A percentile compares a stretch with the other conserved stretches of the same genome.
phyloP scores from a whole-genome alignment of 495 filamentous ascomycete species.

The Aspergillus nidulans region DNA sequence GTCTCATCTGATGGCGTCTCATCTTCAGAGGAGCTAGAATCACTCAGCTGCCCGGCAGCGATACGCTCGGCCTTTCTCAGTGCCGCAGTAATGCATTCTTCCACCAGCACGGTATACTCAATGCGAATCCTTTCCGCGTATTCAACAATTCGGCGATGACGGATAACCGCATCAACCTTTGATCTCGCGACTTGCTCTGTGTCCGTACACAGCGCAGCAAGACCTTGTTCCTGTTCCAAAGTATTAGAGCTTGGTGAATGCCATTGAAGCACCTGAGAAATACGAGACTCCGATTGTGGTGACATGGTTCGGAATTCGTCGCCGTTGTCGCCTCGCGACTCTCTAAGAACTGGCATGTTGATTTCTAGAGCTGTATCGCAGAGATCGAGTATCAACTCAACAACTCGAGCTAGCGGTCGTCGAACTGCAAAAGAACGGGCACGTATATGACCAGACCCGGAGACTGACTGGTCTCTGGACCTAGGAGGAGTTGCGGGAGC shows the following conservation, averaged over 20 bases:
- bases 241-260: constrained; percentile 87
- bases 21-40: constrained; percentile 55
- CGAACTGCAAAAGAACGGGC: constrained; percentile 83
- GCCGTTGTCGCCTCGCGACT: constrained; percentile 58
- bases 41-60: constrained; percentile 76
- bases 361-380: constrained; percentile 96
- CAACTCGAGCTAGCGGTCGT: constrained; percentile 82
- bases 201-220: constrained; percentile 81
- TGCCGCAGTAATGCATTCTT: constrained; percentile 91
- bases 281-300: constrained; percentile 87
- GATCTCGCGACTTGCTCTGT: constrained; percentile 75
- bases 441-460: constrained; percentile 66
- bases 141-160: constrained; percentile 88
- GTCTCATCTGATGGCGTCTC: constrained; percentile 36
- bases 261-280: constrained; percentile 92
- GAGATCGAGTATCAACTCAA: constrained; percentile 88
- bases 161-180: constrained; percentile 89
- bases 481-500: constrained; percentile 66
- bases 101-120: constrained; percentile 84
- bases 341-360: constrained; percentile 86
- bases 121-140: constrained; percentile 93
- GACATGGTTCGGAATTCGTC: constrained; percentile 85
- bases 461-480: constrained; percentile 76
- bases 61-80: constrained; percentile 86
- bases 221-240: constrained; percentile 88